Evolutionary conservation across 495 filamentous ascomycete species (phyloP).

Genomic region (Aspergillus diversus): DNA sequence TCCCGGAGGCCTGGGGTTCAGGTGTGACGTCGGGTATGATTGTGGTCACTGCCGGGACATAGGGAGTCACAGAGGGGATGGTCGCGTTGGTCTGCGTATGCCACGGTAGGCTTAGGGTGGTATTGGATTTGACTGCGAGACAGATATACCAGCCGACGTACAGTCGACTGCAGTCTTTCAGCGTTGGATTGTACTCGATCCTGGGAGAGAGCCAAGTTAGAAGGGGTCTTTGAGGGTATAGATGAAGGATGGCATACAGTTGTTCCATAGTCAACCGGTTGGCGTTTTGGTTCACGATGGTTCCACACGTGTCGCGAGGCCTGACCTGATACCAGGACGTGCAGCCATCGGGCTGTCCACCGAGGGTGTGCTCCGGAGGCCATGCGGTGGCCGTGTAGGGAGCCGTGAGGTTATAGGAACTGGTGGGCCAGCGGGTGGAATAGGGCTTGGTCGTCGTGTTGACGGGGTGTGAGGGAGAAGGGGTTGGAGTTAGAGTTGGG

Average conservation of each 20-base stretch:
- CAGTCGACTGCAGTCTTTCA: neutral
- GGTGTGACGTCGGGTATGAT: neutral
- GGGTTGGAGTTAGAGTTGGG: neutral
- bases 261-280: neutral
- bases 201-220: neutral
- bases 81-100: neutral
- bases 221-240: neutral
- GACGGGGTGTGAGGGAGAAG: neutral
- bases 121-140: neutral
- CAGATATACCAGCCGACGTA: neutral
- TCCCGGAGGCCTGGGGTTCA: neutral
- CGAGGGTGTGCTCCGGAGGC: neutral
- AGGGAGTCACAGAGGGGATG: neutral
- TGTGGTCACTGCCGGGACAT: neutral
- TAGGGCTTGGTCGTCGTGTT: neutral
- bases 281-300: neutral
- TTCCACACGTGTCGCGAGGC: neutral
- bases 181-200: neutral
- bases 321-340: neutral
- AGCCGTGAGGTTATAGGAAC: neutral
- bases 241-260: neutral
- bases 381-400: neutral
- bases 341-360: neutral
- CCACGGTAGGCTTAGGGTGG: neutral
- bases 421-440: conserved; percentile 1